phyloP scores from a whole-genome alignment of 2,329 filamentous ascomycete genomes.

The Fusarium falciforme region DNA sequence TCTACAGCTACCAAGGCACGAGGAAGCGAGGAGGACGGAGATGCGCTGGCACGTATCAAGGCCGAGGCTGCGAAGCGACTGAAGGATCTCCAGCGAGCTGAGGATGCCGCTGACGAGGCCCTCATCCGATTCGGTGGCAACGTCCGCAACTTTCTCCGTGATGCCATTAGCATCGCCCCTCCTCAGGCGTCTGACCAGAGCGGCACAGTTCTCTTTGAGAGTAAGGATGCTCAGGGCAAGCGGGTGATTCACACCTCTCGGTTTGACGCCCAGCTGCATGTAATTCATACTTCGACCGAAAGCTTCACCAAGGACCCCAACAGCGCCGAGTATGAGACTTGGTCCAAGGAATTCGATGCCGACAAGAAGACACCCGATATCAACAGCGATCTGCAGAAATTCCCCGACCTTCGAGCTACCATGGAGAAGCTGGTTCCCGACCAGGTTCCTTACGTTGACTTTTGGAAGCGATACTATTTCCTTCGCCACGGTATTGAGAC shows the following conservation, averaged over 20 bases:
- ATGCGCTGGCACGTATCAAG: conserved; percentile 81
- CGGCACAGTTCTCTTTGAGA: conserved; percentile 87
- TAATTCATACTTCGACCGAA: conserved; percentile 87
- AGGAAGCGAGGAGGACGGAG: conserved; percentile 59
- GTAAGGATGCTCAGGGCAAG: conserved; percentile 89
- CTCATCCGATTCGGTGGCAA: conserved; percentile 91
- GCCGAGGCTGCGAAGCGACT: conserved; percentile 83
- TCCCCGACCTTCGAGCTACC: conserved; percentile 83
- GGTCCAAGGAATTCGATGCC: conserved; percentile 80
- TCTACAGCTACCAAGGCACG: conserved; percentile 60
- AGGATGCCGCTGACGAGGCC: conserved; percentile 96
- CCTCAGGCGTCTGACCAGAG: conserved; percentile 67
- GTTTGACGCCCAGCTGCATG: conserved; percentile 95
- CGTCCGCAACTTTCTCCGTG: conserved; percentile 87
- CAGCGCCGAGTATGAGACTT: conserved; percentile 78
- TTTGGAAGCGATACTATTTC: conserved; percentile 98
- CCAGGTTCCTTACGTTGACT: conserved; percentile 86
- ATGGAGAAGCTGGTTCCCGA: conserved; percentile 99
- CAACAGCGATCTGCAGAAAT: conserved; percentile 83
- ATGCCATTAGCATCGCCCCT: conserved; percentile 89
- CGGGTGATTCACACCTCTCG: conserved; percentile 93
- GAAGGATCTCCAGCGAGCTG: conserved; percentile 89
- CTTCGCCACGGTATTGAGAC: conserved; percentile 91
- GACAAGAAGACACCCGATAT: conserved; percentile 89
- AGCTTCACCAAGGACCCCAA: conserved; percentile 86